These are phyloP conservation scores for Talinum fruticosum DNA, from an alignment of 148 eudicot species.

Conservation along the genomic window DNA sequence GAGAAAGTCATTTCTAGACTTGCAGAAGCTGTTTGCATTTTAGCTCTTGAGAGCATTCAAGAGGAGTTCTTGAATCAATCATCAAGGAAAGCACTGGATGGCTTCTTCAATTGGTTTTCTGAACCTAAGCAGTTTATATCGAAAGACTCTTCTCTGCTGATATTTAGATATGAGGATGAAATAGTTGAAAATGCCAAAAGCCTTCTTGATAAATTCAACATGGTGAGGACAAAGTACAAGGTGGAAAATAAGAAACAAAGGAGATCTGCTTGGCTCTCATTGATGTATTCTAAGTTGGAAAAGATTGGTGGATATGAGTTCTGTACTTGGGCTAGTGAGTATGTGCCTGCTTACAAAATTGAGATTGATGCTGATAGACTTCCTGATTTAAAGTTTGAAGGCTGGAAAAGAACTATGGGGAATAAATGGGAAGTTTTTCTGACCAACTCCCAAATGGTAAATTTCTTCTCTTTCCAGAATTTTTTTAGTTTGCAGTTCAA, in stretches of 20 bases:
- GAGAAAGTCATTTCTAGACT: constrained; percentile 55
- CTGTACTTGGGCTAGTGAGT: constrained; percentile 63
- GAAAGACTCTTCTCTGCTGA: constrained; percentile 54
- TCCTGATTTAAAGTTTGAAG: constrained; percentile 53
- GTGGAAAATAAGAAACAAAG: constrained; percentile 29
- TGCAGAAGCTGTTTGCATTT: constrained; percentile 73
- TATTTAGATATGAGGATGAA: constrained; percentile 61
- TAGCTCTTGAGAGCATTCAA: constrained; percentile 61
- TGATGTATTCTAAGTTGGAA: constrained; percentile 54
- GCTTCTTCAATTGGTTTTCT: constrained; percentile 43
- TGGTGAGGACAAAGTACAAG: constrained; percentile 36
- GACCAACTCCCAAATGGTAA: constrained; percentile 97
- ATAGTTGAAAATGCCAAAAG: constrained; percentile 52
- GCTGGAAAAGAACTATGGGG: constrained; percentile 50
- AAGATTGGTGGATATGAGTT: constrained; percentile 85
- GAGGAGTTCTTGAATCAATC: constrained; percentile 38
- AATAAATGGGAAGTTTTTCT: constrained; percentile 66
- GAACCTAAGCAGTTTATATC: constrained; percentile 52
- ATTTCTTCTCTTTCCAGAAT: constrained; percentile 20
- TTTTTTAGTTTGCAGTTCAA: constrained; percentile 7
- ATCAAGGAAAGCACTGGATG: constrained; percentile 30
- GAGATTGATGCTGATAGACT: constrained; percentile 53
- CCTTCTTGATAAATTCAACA: constrained; percentile 53
- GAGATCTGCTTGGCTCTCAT: constrained; percentile 45
- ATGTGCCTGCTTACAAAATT: constrained; percentile 67